Percentiles rank a stretch among this genome's conserved stretches.
These are phyloP conservation scores for Geotrichum australiense DNA, from an alignment of 1,139 yeast species.

Conservation along the genomic window DNA sequence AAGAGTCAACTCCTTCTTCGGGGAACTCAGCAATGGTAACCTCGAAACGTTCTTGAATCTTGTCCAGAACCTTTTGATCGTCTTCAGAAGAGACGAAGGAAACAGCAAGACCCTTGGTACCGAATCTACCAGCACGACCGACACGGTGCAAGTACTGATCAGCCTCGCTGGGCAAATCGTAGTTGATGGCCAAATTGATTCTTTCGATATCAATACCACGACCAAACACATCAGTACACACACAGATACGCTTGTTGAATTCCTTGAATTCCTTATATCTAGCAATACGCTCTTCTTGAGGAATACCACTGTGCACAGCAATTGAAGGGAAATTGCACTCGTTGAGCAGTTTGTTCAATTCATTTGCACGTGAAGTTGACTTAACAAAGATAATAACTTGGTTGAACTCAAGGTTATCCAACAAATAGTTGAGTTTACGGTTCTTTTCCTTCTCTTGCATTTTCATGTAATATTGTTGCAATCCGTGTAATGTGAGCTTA, in stretches of 20 bases:
- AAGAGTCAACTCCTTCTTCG: conserved; percentile 96
- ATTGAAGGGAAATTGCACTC: conserved; percentile 96
- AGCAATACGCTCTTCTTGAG: conserved; percentile 97
- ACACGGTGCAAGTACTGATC: conserved; percentile 98
- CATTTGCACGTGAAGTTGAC: conserved; percentile 87
- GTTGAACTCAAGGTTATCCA: conserved; percentile 93
- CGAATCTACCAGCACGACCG: conserved; percentile 99
- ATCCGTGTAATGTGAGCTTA: conserved; percentile 93
- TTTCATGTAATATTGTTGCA: conserved; percentile 93
- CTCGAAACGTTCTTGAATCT: conserved; percentile 96
- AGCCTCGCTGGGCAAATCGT: conserved; percentile 77
- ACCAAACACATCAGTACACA: conserved; percentile 96
- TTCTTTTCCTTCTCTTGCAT: conserved; percentile 89
- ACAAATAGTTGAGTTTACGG: conserved; percentile 83
- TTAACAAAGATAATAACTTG: conserved; percentile 96
- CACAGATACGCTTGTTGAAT: conserved; percentile 97
- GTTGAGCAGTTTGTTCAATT: conserved; percentile 79
- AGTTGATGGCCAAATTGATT: conserved; percentile 94
- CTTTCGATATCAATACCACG: conserved; percentile 99
- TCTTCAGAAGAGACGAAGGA: conserved; percentile 81
- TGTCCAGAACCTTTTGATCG: conserved; percentile 84
- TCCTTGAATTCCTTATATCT: conserved; percentile 95
- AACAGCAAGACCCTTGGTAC: conserved; percentile 96
- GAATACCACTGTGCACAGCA: conserved; percentile 92
- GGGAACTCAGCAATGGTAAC: conserved; percentile 94